Conservation (phyloP, 441 rosid genomes). For the Gossypium trilobum region DNA sequence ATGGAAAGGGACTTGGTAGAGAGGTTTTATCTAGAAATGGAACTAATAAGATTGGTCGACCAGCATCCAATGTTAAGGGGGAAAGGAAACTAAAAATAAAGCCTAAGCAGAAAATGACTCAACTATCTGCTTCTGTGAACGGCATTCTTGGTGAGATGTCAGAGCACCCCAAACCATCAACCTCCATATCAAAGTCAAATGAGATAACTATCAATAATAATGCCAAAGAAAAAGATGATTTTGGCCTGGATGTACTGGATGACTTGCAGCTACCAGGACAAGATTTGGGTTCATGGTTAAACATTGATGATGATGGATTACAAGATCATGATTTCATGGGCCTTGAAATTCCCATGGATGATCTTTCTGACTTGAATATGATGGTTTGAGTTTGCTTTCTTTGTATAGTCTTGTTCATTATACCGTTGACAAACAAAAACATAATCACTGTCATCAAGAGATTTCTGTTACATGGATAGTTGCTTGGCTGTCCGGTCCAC, state of each 20-base stretch:
- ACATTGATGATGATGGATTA: constrained; percentile 83
- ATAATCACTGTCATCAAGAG: constrained; percentile 39
- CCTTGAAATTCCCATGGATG: constrained; percentile 98
- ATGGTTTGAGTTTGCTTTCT: constrained; percentile 69
- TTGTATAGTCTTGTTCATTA: constrained; percentile 83
- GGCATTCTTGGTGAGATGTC: constrained; percentile 52
- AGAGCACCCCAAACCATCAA: constrained; percentile 49
- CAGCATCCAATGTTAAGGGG: constrained; percentile 66
- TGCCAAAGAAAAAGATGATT: constrained; percentile 44
- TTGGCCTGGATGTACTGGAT: constrained; percentile 59
- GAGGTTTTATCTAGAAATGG: constrained; percentile 60
- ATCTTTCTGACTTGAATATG: constrained; percentile 91
- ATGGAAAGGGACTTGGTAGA: constrained; percentile 71
- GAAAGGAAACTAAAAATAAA: constrained; percentile 80
- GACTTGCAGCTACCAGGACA: constrained; percentile 67
- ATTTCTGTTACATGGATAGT: constrained; percentile 49
- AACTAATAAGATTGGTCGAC: constrained; percentile 71
- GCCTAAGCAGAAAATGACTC: constrained; percentile 84
- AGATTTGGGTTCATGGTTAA: constrained; percentile 89
- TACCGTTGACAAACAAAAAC: constrained; percentile 53
- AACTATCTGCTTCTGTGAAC: constrained; percentile 62
- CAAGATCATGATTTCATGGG: constrained; percentile 87
- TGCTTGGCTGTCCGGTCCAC: constrained; percentile 43
- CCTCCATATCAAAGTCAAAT: constrained; percentile 40
- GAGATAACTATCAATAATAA: constrained; percentile 34